phyloP scores from a whole-genome alignment of 192 early-diverging fungal genomes.

The Geranomyces variabilis region DNA sequence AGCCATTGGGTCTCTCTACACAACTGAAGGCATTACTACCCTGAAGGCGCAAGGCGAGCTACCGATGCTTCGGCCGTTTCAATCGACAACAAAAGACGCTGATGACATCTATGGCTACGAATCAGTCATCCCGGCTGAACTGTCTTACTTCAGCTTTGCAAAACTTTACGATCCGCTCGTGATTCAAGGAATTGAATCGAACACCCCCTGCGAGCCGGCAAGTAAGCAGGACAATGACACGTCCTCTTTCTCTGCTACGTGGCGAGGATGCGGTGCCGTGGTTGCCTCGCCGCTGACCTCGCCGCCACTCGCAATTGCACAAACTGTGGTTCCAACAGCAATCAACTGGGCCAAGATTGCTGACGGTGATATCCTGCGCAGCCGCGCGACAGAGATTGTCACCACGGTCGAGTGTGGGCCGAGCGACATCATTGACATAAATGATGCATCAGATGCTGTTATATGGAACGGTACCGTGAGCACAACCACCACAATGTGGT shows the following conservation, averaged over 20 bases:
- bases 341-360: neutral
- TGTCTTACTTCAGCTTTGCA: neutral
- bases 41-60: neutral
- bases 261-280: too few species aligned
- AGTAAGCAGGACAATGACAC: too few species aligned
- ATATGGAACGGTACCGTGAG: too few species aligned
- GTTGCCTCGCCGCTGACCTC: neutral
- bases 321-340: neutral
- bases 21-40: neutral
- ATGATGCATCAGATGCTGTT: too few species aligned
- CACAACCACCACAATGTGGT: too few species aligned
- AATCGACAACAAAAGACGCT: neutral
- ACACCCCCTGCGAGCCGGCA: too few species aligned
- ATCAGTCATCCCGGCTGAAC: neutral
- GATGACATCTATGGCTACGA: neutral
- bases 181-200: too few species aligned
- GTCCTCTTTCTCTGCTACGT: too few species aligned
- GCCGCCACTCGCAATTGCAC: neutral
- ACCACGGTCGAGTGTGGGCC: neutral
- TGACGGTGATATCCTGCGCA: neutral
- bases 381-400: neutral
- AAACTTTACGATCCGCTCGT: neutral
- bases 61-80: neutral
- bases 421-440: too few species aligned
- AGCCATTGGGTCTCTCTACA: conserved; percentile 12